These are phyloP conservation scores for Eleusine coracana DNA, from an alignment of 176 grass and related monocot species.

Conservation along the genomic window DNA sequence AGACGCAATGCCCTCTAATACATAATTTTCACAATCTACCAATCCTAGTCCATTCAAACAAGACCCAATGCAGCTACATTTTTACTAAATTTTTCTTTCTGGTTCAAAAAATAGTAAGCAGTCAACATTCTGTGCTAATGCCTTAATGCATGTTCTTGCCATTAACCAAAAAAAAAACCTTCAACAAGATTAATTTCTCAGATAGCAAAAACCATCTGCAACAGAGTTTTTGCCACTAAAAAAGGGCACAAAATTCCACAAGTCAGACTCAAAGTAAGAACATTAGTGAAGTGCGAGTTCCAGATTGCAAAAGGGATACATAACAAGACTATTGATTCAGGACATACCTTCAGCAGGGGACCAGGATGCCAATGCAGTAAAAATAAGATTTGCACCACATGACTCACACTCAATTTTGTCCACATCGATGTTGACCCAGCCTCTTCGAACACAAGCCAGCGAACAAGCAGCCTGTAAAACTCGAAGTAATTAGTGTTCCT, in stretches of 20 bases:
- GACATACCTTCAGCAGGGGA: slow-evolving; percentile 85
- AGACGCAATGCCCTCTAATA: not conserved
- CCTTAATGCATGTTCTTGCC: not conserved
- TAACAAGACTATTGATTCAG: not conserved
- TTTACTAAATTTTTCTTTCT: not conserved
- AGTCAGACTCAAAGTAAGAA: slow-evolving; percentile 32
- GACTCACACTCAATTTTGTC: slow-evolving; percentile 93
- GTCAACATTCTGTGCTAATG: not conserved
- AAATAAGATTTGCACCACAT: slow-evolving; percentile 83
- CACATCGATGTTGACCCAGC: slow-evolving; percentile 82
- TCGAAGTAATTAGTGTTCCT: slow-evolving; percentile 32
- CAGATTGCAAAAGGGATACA: slow-evolving; percentile 18
- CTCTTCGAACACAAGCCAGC: slow-evolving; percentile 78
- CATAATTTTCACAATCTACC: slow-evolving; percentile 30
- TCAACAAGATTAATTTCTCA: not conserved
- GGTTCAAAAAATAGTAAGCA: not conserved
- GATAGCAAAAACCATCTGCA: not conserved
- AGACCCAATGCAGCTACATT: not conserved
- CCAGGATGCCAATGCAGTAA: slow-evolving; percentile 66
- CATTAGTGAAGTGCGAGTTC: slow-evolving; percentile 11
- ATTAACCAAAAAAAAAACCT: not conserved
- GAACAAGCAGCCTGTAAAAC: slow-evolving; percentile 78
- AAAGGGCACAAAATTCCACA: slow-evolving; percentile 19
- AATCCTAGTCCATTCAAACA: not conserved
- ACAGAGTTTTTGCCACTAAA: not conserved